Base-by-base conservation (phyloP, 2,329 filamentous ascomycete species). In the Emergomyces orientalis region DNA sequence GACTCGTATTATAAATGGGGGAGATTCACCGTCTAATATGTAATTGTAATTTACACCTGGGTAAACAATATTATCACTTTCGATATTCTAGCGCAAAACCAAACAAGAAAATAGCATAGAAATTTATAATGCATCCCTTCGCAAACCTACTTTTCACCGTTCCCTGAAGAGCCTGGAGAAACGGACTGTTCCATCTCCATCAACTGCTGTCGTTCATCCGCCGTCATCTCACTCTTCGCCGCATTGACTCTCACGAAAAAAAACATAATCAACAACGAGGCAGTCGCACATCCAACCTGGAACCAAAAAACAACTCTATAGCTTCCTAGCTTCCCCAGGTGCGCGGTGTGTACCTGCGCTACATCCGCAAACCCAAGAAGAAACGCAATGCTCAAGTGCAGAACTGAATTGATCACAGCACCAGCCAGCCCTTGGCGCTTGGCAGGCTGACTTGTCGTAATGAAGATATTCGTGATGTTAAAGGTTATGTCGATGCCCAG, bases 401-500 rank as follows among this genome's bases (percentile, higher is more conserved):
- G 71, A 1, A 90, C 75, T 57, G 84, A 86, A 74, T 89, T 90
- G 69, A 89, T 86, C 55, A 91, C 73, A 0, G 85, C 88, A 0
- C 88, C 88, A 0, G 88, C 89, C 0, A 90, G 78, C 0, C 88
- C 88, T 71, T 93, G 89, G 59, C 85, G 80, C 14, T 82, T 80
- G 4, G 79, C 79, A 0, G 88, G 87, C 65, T 91, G 78, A 17
- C 82, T 84, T 0, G 88, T 91, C 0, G 88, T 91, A 72, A 91
- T 88, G 74, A 89, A 92, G 64, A 92, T 83, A 69, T 88, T 91
- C 22, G 86, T 84, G 1, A 91, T 82, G 70, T 88, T 90, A 75
- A 87, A 91, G 7, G 85, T 85, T 62, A 91, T 85, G 69, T 93
- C 89, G 64, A 91, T 85, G 22, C 87, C 88, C 41, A 91, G 78